These are phyloP conservation scores for Alternaria arbusti DNA, from an alignment of 2,329 filamentous ascomycete genomes.

Conservation along the genomic window DNA sequence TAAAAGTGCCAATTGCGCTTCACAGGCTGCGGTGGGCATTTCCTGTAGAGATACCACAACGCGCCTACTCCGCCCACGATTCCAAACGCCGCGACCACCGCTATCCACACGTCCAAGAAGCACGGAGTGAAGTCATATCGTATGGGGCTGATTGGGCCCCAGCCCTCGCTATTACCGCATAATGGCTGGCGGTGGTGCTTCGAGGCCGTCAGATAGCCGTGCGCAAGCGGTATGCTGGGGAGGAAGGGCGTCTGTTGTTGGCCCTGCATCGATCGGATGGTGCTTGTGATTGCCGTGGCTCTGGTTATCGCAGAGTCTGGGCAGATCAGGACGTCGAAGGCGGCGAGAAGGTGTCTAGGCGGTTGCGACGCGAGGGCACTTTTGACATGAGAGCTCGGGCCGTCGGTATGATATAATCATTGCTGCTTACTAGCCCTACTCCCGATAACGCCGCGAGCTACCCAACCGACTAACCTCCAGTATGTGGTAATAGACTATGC, in stretches of 20 bases:
- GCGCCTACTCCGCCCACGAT: conserved; percentile 78
- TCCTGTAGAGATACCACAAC: conserved; percentile 78
- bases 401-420: conserved; percentile 19
- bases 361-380: conserved; percentile 12
- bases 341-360: conserved; percentile 10
- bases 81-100: conserved; percentile 78
- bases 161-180: conserved; percentile 89
- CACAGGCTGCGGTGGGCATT: conserved; percentile 70
- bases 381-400: conserved; percentile 15
- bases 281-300: conserved; percentile 27
- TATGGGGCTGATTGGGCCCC: conserved; percentile 87
- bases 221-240: conserved; percentile 31
- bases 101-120: conserved; percentile 92
- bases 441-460: conserved; percentile 11
- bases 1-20: conserved; percentile 92
- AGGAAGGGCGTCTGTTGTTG: conserved; percentile 47
- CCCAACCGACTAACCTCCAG: not conserved
- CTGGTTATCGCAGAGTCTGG: conserved; percentile 27
- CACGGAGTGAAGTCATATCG: conserved; percentile 97
- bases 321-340: conserved; percentile 19
- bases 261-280: conserved; percentile 45
- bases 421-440: conserved; percentile 7
- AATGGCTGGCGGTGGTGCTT: conserved; percentile 67
- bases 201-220: conserved; percentile 62
- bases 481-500: not conserved